These are phyloP conservation scores for Xanthoceras sorbifolium DNA, from an alignment of 345 rosid species.

Conservation along the genomic window DNA sequence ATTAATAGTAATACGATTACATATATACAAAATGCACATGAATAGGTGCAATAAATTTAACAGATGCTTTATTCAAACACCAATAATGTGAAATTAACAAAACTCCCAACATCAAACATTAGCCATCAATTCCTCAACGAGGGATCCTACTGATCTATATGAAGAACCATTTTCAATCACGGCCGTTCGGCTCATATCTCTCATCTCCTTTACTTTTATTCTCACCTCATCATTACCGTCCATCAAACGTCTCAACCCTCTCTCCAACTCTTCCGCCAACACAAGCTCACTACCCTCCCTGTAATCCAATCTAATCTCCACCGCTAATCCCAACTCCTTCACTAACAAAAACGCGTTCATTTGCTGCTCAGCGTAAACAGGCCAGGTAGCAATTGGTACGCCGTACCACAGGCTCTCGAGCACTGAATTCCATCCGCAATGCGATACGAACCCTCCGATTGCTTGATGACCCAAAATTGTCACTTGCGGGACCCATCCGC, in stretches of 20 bases:
- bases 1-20: no score
- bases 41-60: no score
- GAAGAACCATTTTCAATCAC: conserved; percentile 25
- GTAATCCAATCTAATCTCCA: conserved; percentile 25
- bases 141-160: background rate
- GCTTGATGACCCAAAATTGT: conserved; percentile 16
- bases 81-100: no score
- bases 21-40: no score
- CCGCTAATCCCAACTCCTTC: conserved; percentile 22
- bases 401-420: conserved; percentile 31
- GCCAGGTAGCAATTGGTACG: conserved; percentile 24
- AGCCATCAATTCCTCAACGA: conserved; percentile 6
- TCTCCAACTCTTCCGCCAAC: conserved; percentile 8
- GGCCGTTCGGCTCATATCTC: conserved; percentile 5
- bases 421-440: conserved; percentile 32
- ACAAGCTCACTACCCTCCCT: conserved; percentile 13
- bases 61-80: no score
- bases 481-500: conserved; percentile 32
- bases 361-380: conserved; percentile 32
- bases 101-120: no score
- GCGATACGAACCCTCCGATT: conserved; percentile 28
- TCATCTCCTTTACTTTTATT: conserved; percentile 24
- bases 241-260: conserved; percentile 21
- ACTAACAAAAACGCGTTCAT: conserved; percentile 30
- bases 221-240: conserved; percentile 10